Percentiles rank a stretch among this genome's conserved stretches.
Conservation (phyloP, 768 basidiomycete species). For the Pholiota molesta region DNA sequence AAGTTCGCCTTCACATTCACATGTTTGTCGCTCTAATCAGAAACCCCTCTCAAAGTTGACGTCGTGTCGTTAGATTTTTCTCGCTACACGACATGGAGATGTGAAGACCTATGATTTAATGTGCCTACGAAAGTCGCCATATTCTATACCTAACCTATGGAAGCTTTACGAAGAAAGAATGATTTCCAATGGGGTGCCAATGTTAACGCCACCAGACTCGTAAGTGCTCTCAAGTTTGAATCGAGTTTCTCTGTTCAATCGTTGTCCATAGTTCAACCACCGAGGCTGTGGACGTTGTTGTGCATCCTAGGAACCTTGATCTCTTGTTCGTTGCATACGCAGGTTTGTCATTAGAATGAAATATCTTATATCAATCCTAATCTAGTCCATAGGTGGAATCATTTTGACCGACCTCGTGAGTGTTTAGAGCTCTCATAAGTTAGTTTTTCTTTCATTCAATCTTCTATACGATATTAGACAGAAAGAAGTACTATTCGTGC, state of each 20-base stretch:
- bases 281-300: slow-evolving; percentile 60
- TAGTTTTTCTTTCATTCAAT: background rate
- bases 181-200: slow-evolving; percentile 42
- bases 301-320: slow-evolving; percentile 76
- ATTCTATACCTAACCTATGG: slow-evolving; percentile 79
- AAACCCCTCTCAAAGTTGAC: slow-evolving; percentile 7
- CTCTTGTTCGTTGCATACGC: slow-evolving; percentile 75
- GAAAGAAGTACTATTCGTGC: slow-evolving; percentile 56
- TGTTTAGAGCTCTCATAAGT: background rate
- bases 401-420: slow-evolving; percentile 59
- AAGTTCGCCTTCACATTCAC: slow-evolving; percentile 70
- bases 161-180: slow-evolving; percentile 64
- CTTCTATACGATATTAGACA: slow-evolving; percentile 29
- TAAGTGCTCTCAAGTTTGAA: slow-evolving; percentile 8
- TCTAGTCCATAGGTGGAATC: slow-evolving; percentile 52
- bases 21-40: slow-evolving; percentile 44
- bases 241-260: background rate
- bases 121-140: slow-evolving; percentile 66
- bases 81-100: slow-evolving; percentile 53
- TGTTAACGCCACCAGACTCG: slow-evolving; percentile 21
- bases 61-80: slow-evolving; percentile 41
- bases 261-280: slow-evolving; percentile 32
- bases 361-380: background rate
- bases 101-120: slow-evolving; percentile 79
- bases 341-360: slow-evolving; percentile 42